Base-by-base conservation (phyloP, 2,329 filamentous ascomycete species). In the Fusarium subglutinans region DNA sequence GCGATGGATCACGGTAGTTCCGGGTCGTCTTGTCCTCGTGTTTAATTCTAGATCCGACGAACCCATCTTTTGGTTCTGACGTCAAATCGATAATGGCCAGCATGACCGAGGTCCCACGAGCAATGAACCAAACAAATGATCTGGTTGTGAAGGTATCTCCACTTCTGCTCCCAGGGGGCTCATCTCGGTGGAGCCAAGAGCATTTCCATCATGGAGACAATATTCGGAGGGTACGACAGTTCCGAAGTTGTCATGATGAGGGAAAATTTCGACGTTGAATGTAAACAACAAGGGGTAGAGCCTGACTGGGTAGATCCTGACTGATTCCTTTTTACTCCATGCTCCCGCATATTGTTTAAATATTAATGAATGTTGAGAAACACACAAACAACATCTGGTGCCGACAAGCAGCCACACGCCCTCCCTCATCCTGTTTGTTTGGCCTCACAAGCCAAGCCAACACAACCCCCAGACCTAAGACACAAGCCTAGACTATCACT, bases 81-180 rank as follows among this genome's bases (percentile, higher is more conserved):
- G 76, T 78, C 76, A 78, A 78, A 73, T 37, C 44, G 47, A 51
- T 35, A 60, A 61, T 54, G 61, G 58, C 56, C 53, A 69, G 60
- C 75, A 70, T 68, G 76, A 59, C 74, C 76, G 76, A 77, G 73
- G 75, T 69, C 69, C 59, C 47, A 72, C 69, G 71, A 77, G 41
- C 17, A 67, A 76, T 51, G 41, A 72, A 60, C 56, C 66, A 63
- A 69, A 68, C 41, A 60, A 61, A 69, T 10, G 40, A 26, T 24
- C 40, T 22, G 24, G 37, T 66, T 67, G n/a, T 14, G 45, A 41
- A 60, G 17, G 12, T 22, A 60, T 59, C 58, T 51, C 70, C 71
- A 68, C 71, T 68, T 55, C 41, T 61, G 55, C 59, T 45, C 62
- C 56, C 28, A 54, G 56, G 69, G 51, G 69, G 45, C 45, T 43